A percentile compares a stretch with the other conserved stretches of the same genome.
Evolutionary conservation across 371 early-diverging fungal species (phyloP).

Genomic region (Mortierella sp.): DNA sequence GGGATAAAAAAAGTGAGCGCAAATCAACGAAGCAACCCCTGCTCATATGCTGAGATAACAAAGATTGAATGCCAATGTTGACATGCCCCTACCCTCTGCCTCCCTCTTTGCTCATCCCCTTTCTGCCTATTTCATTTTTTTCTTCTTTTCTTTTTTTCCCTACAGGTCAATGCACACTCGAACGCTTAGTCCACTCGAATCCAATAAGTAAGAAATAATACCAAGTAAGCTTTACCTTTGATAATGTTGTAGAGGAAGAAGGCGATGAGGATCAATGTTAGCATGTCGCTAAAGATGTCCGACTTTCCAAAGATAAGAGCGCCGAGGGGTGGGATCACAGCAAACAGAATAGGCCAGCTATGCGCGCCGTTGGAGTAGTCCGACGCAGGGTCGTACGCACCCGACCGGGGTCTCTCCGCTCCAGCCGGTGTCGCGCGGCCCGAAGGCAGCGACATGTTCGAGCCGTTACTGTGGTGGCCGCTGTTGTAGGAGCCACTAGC

Average conservation of each 20-base stretch:
- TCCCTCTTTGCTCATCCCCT: background rate
- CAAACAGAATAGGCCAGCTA: slow-evolving; percentile 77
- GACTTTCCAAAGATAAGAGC: slow-evolving; percentile 75
- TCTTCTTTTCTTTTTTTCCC: background rate
- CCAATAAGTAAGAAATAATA: background rate
- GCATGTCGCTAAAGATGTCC: slow-evolving; percentile 77
- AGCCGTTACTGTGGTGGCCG: slow-evolving; percentile 25
- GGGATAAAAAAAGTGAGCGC: background rate
- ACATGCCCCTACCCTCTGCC: background rate
- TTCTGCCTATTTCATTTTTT: slow-evolving; percentile 1
- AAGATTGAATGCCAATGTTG: background rate
- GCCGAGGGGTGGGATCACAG: slow-evolving; percentile 75
- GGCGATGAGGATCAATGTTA: slow-evolving; percentile 71
- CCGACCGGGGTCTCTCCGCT: slow-evolving; percentile 15
- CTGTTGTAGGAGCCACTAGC: slow-evolving; percentile 1
- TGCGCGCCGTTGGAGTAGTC: slow-evolving; percentile 47
- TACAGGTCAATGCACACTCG: slow-evolving; percentile 8
- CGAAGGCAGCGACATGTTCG: slow-evolving; percentile 28
- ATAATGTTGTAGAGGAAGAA: slow-evolving; percentile 80
- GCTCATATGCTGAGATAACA: slow-evolving; percentile 12
- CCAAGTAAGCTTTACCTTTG: slow-evolving; percentile 65
- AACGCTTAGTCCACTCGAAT: background rate
- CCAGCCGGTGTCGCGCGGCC: slow-evolving; percentile 14
- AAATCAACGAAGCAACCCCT: background rate
- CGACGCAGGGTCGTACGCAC: slow-evolving; percentile 25